A percentile compares a stretch with the other conserved stretches of the same genome.
Conservation (phyloP, 2,329 filamentous ascomycete species). For the Neophaeococcomyces aloes region DNA sequence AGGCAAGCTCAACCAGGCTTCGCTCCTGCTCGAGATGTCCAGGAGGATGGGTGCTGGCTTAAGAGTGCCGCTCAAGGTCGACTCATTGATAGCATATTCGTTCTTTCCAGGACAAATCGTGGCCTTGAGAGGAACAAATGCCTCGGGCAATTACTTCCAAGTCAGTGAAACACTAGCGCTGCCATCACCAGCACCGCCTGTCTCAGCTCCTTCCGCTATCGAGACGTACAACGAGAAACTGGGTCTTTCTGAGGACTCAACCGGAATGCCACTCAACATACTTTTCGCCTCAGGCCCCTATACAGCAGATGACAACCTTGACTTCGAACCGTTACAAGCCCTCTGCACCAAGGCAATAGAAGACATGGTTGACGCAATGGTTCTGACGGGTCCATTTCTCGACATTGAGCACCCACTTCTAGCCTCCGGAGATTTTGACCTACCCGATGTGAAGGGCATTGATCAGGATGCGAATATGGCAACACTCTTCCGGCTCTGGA, state of each 20-base stretch:
- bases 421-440: constrained; percentile 66
- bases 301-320: constrained; percentile 82
- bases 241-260: constrained; percentile 46
- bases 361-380: constrained; percentile 63
- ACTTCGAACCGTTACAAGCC: constrained; percentile 75
- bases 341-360: constrained; percentile 69
- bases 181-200: constrained; percentile 64
- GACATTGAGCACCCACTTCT: constrained; percentile 85
- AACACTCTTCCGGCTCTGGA: constrained; percentile 71
- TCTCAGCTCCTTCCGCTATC: constrained; percentile 56
- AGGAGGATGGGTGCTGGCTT: constrained; percentile 71
- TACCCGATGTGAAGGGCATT: constrained; percentile 55
- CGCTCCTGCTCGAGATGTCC: constrained; percentile 79
- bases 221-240: constrained; percentile 60
- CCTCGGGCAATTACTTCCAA: constrained; percentile 71
- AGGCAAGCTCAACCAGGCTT: constrained; percentile 75
- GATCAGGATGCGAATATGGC: constrained; percentile 71
- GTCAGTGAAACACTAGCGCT: constrained; percentile 66
- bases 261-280: constrained; percentile 60
- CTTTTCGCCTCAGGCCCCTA: constrained; percentile 79
- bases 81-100: constrained; percentile 57
- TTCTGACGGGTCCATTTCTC: constrained; percentile 79
- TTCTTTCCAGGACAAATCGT: constrained; percentile 95
- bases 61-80: constrained; percentile 68
- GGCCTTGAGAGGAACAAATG: constrained; percentile 74